These are phyloP conservation scores for Wickerhamiella slavikovae DNA, from an alignment of 805 yeast species.

Conservation along the genomic window DNA sequence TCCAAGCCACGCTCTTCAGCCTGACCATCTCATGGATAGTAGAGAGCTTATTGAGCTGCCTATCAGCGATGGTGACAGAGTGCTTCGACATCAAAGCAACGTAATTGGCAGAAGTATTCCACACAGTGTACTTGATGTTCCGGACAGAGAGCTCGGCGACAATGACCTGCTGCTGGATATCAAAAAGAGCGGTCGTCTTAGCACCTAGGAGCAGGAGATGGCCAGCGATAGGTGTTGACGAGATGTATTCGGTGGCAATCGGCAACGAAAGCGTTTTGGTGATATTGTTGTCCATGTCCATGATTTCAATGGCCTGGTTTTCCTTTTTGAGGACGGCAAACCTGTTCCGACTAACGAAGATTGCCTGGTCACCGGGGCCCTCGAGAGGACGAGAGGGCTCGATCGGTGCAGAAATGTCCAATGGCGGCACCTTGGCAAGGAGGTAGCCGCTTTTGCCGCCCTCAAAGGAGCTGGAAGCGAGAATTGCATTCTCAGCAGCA, in stretches of 20 bases:
- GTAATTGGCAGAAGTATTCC: constrained; percentile 78
- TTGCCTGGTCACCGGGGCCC: constrained; percentile 71
- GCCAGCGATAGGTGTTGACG: constrained; percentile 59
- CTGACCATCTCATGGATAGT: constrained; percentile 92
- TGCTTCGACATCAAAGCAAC: constrained; percentile 83
- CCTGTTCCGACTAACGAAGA: constrained; percentile 86
- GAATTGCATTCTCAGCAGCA: constrained; percentile 73
- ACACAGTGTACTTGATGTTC: constrained; percentile 68
- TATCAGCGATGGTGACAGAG: constrained; percentile 71
- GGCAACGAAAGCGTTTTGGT: constrained; percentile 56
- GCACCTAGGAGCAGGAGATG: constrained; percentile 54
- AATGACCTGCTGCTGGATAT: constrained; percentile 79
- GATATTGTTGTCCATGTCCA: constrained; percentile 59
- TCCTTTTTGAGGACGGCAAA: constrained; percentile 60
- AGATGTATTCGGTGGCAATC: constrained; percentile 43
- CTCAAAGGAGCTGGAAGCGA: constrained; percentile 52
- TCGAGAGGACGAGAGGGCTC: constrained; percentile 67
- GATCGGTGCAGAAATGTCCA: constrained; percentile 79
- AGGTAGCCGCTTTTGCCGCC: constrained; percentile 30
- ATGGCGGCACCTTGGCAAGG: constrained; percentile 59
- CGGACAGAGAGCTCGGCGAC: constrained; percentile 40
- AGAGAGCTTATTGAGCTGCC: constrained; percentile 53
- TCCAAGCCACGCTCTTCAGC: constrained; percentile 95
- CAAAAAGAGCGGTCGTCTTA: constrained; percentile 58
- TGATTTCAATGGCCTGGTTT: constrained; percentile 50